Evolutionary conservation across 1,284 basidiomycete genomes (phyloP), one percentile per base, ranked within the genome.

Genomic region (Takashimella tepidaria): DNA sequence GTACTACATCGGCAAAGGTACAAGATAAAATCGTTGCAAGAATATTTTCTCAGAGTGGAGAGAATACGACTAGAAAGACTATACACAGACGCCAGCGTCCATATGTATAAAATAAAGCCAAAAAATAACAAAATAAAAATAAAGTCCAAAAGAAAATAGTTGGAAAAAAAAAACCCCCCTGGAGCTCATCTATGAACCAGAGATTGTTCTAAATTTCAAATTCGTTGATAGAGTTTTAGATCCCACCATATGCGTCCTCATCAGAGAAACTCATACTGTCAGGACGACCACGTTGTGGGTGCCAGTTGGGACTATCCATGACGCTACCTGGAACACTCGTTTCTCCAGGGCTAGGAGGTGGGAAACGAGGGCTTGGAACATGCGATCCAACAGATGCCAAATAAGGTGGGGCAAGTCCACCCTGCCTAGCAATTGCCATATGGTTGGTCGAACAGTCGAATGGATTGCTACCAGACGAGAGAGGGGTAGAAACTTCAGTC

Each of bases 241-340:
- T 73, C 4, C 71, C 71, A 11, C 69, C 71, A 57, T 73, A 73
- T n/a, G 67, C 70, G 55, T 72, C 70, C 5, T 73, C 67, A 20
- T 58, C 61, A 8, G 31, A 37, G 31, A 8, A 37, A 37, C 40
- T 63, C 61, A 41, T 16, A 24, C 41, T 50, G 41, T 25, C 40
- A 21, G 16, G 12, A 20, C 23, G 27, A 27, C 40, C 47, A 13
- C 25, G 16, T 26, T 16, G 22, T 20, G 6, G 16, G 23, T n/a
- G 44, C 22, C 61, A 37, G 31, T 37, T 58, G 4, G 67, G 61
- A 37, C 62, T 54, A 40, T 61, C 61, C 26, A 56, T 58, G 43
- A 69, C 61, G 45, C 63, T 64, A 4, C 65, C 67, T 5, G 67
- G 69, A 1, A 68, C 58, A 43, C 62, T 60, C 66, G 64, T 64